Base-by-base conservation (phyloP, 768 basidiomycete genomes). In the Dentipellis sp. region DNA sequence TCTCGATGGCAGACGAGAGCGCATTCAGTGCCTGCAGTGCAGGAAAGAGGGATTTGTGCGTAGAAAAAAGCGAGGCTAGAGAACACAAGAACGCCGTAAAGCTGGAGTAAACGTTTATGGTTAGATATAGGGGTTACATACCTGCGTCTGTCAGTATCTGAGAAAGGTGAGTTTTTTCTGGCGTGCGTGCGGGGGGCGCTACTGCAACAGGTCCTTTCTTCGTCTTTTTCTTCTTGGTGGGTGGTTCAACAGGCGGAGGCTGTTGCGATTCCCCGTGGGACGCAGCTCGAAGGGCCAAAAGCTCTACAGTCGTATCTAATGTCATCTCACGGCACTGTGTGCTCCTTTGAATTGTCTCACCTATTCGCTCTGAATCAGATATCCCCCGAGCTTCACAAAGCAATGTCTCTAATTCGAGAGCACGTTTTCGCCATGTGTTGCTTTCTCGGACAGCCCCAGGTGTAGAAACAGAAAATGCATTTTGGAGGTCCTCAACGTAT, bases 371-470 rank as follows among this genome's bases (percentile, higher is more conserved):
- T 12, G 54, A 23, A 5, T 47, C 52, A 38, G 42, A 51, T 0
- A 48, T 23, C 14, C 54, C 51, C 19, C 47, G 42, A 8, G 40
- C 10, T 9, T 52, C 40, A 3, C 40, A 38, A 4, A 60, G 52
- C 48, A 42, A 49, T 34, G 45, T 49, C 52, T 60, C 57, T 1
- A 60, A 51, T 40, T 55, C 40, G 16, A 56, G 23, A 22, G 48
- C 47, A 10, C 58, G 59, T 14, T 37, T 45, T 11, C 52, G 57
- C 59, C 59, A 60, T 16, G 55, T 35, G 6, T 55, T 52, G 23
- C 23, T 42, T n/a, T 55, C 51, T n/a, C 23, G n/a, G 52, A 46
- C 9, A 39, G 48, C 34, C 10, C 11, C 6, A 23, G 12, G 8
- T 5, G 54, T 34, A 17, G 59, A 29, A 22, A 21, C 16, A 37